Evolutionary conservation across 2,329 filamentous ascomycete species (phyloP).

Genomic region (Akanthomyces uredinophilus): DNA sequence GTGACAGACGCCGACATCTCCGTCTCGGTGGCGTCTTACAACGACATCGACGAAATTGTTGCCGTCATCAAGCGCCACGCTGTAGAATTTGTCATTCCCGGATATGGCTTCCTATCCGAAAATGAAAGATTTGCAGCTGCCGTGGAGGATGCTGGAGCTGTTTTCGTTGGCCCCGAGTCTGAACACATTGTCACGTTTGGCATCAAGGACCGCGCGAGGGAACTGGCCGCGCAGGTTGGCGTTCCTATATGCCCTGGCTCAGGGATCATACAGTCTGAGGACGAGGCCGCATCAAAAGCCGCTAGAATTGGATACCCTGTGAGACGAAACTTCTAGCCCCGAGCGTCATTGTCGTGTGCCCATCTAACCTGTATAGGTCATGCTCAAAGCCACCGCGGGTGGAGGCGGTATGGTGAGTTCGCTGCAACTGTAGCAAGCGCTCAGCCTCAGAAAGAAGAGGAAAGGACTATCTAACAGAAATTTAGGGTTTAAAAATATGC

Average conservation of each 20-base stretch:
- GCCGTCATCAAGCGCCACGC: slow-evolving; percentile 34
- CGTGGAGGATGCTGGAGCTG: slow-evolving; percentile 47
- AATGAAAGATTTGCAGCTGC: slow-evolving; percentile 54
- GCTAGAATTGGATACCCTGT: slow-evolving; percentile 4
- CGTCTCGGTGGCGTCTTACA: slow-evolving; percentile 27
- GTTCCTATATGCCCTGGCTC: slow-evolving; percentile 35
- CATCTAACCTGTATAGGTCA: slow-evolving; percentile 22
- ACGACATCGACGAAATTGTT: slow-evolving; percentile 22
- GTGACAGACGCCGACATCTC: slow-evolving; percentile 49
- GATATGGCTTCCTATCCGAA: slow-evolving; percentile 61
- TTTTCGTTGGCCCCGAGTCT: slow-evolving; percentile 53
- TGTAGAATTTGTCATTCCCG: slow-evolving; percentile 55
- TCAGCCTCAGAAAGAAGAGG: no score
- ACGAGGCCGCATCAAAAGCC: not conserved
- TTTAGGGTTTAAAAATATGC: not conserved
- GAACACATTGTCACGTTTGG: slow-evolving; percentile 51
- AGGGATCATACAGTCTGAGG: slow-evolving; percentile 8
- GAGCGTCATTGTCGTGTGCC: not conserved
- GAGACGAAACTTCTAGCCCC: not conserved
- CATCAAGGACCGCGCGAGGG: slow-evolving; percentile 52
- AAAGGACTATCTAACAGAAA: slow-evolving; percentile 11
- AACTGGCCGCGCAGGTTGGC: slow-evolving; percentile 43
- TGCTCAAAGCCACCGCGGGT: slow-evolving; percentile 38
- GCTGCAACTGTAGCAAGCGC: not conserved
- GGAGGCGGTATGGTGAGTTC: slow-evolving; percentile 37